A percentile compares a stretch with the other conserved stretches of the same genome.
Evolutionary conservation across 805 yeast species (phyloP).

Genomic region (Starmerella vitae): DNA sequence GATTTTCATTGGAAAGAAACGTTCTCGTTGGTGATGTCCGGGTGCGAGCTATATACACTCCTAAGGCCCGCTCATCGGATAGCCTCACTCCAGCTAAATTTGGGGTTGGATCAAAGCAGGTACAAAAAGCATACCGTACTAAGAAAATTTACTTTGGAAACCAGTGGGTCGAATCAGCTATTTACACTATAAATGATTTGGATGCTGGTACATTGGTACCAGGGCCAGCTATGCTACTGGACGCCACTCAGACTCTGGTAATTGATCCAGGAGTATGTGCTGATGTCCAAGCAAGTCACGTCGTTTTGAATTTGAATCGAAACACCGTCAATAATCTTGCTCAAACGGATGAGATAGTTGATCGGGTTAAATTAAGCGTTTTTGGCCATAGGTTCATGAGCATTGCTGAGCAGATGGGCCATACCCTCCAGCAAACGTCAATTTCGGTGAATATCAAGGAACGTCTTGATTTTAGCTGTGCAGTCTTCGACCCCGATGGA

Average conservation of each 20-base stretch:
- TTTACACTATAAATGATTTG: constrained; percentile 43
- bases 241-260: constrained; percentile 68
- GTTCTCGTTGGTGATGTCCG: constrained; percentile 61
- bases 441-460: constrained; percentile 77
- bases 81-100: constrained; percentile 7
- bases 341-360: constrained; percentile 30
- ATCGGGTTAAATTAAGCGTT: constrained; percentile 61
- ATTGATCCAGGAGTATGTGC: constrained; percentile 52
- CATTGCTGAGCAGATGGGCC: constrained; percentile 84
- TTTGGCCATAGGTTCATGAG: constrained; percentile 81
- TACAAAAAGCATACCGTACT: constrained; percentile 20
- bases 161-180: constrained; percentile 38
- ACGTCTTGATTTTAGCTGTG: constrained; percentile 73
- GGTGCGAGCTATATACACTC: constrained; percentile 39
- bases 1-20: constrained; percentile 47
- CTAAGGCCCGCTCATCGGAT: not conserved
- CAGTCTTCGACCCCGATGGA: constrained; percentile 64
- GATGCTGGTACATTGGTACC: constrained; percentile 37
- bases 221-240: constrained; percentile 72
- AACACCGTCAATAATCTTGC: not conserved
- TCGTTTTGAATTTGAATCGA: constrained; percentile 33
- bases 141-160: constrained; percentile 47
- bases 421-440: constrained; percentile 61
- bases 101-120: not conserved
- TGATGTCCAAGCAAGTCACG: constrained; percentile 44